These are phyloP conservation scores for Sphaerulina musiva DNA, from an alignment of 2,329 filamentous ascomycete species.

Conservation along the genomic window DNA sequence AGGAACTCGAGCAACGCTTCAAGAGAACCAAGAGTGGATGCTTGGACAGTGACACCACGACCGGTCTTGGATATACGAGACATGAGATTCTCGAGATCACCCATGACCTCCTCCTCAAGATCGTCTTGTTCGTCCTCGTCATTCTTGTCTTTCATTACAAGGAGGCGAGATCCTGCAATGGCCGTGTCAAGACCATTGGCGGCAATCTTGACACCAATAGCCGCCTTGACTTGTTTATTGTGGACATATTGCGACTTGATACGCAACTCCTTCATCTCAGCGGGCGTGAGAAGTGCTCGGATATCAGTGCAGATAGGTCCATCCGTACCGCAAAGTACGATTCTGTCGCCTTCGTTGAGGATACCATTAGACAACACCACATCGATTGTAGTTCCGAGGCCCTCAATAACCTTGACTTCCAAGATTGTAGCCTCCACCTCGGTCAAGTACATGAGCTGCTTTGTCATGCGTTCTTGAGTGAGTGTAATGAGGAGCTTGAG, in stretches of 20 bases:
- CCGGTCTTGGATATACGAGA: constrained; percentile 86
- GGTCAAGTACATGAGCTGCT: constrained; percentile 93
- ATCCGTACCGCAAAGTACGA: constrained; percentile 94
- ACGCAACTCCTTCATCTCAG: constrained; percentile 85
- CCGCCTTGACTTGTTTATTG: constrained; percentile 98
- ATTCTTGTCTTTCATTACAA: constrained; percentile 90
- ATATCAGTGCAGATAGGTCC: constrained; percentile 94
- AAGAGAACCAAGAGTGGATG: constrained; percentile 91
- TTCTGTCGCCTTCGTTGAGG: constrained; percentile 84
- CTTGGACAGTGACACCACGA: constrained; percentile 92
- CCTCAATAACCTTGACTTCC: constrained; percentile 98
- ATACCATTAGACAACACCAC: constrained; percentile 95
- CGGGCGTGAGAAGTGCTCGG: constrained; percentile 85
- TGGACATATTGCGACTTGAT: constrained; percentile 96
- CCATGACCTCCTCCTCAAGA: constrained; percentile 91
- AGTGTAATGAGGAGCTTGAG: constrained; percentile 87
- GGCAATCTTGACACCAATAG: constrained; percentile 96
- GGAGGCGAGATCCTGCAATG: constrained; percentile 88
- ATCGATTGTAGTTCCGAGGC: constrained; percentile 97
- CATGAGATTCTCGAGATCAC: constrained; percentile 84
- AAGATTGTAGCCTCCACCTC: constrained; percentile 97
- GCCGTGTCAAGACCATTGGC: constrained; percentile 92
- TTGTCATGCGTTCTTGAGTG: constrained; percentile 96
- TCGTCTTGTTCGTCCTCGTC: constrained; percentile 72
- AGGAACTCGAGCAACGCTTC: constrained; percentile 96